Conservation (phyloP, 2,329 filamentous ascomycete species). For the Cercospora sesami region DNA sequence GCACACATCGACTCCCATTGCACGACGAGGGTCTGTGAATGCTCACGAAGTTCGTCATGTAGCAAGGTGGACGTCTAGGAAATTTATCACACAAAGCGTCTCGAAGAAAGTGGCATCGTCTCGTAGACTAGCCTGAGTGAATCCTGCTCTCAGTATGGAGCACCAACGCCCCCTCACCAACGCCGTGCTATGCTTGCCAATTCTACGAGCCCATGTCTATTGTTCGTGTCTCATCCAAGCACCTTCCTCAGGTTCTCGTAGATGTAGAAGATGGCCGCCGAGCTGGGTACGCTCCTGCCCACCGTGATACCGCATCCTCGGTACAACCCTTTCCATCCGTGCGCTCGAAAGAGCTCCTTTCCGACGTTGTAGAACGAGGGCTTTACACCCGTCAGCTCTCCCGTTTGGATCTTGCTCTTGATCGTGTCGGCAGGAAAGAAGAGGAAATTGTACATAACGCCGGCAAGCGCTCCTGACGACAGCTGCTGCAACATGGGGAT, state of each 20-base stretch:
- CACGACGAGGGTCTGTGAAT: neutral
- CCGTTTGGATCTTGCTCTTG: conserved; percentile 95
- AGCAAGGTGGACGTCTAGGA: neutral
- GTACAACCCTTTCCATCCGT: conserved; percentile 83
- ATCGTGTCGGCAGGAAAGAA: conserved; percentile 98
- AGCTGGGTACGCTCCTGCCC: conserved; percentile 82
- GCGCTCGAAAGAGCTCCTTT: conserved; percentile 72
- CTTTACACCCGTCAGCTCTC: conserved; percentile 53
- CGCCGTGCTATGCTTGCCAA: conserved; percentile 12
- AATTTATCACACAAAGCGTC: neutral
- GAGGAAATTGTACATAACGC: conserved; percentile 92
- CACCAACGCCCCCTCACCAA: neutral
- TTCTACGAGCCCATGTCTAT: neutral
- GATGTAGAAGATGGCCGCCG: conserved; percentile 96
- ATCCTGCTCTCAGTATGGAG: neutral
- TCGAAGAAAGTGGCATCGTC: neutral
- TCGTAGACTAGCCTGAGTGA: neutral
- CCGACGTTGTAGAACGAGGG: conserved; percentile 73
- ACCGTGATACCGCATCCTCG: conserved; percentile 94
- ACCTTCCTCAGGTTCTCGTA: conserved; percentile 80
- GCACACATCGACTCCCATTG: neutral
- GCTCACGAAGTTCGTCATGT: neutral
- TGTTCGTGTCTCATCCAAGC: conserved; percentile 45
- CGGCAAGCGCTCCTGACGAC: conserved; percentile 79
- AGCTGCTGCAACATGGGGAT: conserved; percentile 86